Evolutionary conservation across 2,329 filamentous ascomycete species (phyloP), one percentile per base, ranked within the genome.

Genomic region (Fusarium brachygibbosum): DNA sequence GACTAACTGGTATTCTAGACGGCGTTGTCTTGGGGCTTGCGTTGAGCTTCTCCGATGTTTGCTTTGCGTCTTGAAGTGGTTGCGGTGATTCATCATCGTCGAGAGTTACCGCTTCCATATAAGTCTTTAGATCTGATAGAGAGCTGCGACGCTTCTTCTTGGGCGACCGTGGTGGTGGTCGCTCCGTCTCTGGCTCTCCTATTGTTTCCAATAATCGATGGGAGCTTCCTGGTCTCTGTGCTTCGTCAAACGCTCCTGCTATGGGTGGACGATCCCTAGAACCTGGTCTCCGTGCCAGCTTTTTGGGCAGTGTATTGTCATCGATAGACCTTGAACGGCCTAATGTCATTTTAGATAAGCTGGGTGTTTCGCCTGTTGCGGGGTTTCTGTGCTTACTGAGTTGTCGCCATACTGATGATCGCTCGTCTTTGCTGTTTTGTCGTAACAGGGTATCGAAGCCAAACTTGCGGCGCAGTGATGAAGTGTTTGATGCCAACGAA

Each of bases 141-240:
- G 94, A 98, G 80, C 94, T 98, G 76, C 95, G 90, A 57, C 95
- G 87, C 82, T 97, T 98, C 69, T 90, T 94, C 76, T 87, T 90
- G 44, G 83, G 80, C n/a, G 77, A 77, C 69, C 82, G 85, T 2
- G 76, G 63, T 6, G 77, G 69, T 11, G 73, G 68, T 7, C 79
- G 76, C 56, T 85, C 84, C 17, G 79, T 79, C 0, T 83, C 82
- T 2, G 87, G 87, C 73, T 89, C 87, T 17, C 86, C 87, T 50
- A 89, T 89, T 0, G 87, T 89, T 73, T 87, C 86, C 2, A 89
- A 80, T 19, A 86, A 79, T 38, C 84, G 83, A 69, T 88, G 83
- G 4, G 87, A 87, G 75, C 88, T 90, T 10, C 79, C 79, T 17
- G 88, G 88, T 32, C 88, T 81, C 48, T 82, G 81, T 46, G 79